Conservation (phyloP, 1,284 basidiomycete genomes). For the Naganishia albida region DNA sequence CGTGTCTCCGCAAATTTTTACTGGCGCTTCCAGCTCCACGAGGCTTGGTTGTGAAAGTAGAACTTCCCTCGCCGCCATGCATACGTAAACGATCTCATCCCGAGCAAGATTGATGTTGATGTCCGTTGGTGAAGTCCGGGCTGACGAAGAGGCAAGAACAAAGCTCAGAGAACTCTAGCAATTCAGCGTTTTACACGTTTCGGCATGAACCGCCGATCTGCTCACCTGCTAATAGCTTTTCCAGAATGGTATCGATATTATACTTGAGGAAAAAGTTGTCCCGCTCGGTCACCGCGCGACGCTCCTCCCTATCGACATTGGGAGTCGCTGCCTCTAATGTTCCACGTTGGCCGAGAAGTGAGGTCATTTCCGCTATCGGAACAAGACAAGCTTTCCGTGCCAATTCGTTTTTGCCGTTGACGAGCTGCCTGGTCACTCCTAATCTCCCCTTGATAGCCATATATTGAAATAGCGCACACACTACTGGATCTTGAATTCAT, state of each 20-base stretch:
- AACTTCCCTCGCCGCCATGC: constrained; percentile 91
- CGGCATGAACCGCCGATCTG: not conserved
- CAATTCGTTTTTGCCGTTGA: too few species aligned
- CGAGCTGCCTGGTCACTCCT: too few species aligned
- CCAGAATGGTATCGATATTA: constrained; percentile 23
- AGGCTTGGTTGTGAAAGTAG: constrained; percentile 96
- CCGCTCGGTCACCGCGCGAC: constrained; percentile 1
- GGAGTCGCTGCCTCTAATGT: not conserved
- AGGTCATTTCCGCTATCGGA: too few species aligned
- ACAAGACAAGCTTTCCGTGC: too few species aligned
- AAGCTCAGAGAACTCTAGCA: too few species aligned
- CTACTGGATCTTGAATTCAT: too few species aligned
- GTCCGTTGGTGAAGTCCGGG: constrained; percentile 96
- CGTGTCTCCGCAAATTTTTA: constrained; percentile 82
- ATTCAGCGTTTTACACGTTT: too few species aligned
- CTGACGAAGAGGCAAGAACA: constrained; percentile 45
- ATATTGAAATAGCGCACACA: too few species aligned
- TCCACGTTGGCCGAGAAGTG: not conserved
- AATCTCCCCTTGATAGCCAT: too few species aligned
- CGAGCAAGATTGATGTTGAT: constrained; percentile 94
- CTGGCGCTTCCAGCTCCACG: constrained; percentile 94
- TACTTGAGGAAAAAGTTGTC: constrained; percentile 17
- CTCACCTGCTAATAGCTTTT: constrained; percentile 16
- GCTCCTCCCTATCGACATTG: not conserved
- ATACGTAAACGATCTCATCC: constrained; percentile 94